Evolutionary conservation across 306 rosid genomes (phyloP), one percentile per base, ranked within the genome.

Genomic region (Corylus avellana): DNA sequence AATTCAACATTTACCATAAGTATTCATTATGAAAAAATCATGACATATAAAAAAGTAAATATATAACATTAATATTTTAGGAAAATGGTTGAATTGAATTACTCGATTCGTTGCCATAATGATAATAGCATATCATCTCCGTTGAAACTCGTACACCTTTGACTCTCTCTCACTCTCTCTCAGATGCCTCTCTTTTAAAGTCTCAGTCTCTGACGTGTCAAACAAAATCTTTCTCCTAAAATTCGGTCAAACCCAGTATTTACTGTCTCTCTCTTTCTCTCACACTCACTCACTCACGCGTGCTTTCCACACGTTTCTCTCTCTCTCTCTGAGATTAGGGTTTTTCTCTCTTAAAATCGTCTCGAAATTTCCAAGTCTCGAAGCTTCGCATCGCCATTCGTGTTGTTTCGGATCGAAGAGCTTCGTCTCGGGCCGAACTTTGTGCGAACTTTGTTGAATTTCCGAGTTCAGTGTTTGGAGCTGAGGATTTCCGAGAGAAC

Each of bases 301-400:
- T 74, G 80, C 74, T 39, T 79, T 20, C 27, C 74, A 12, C 75
- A 61, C 74, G 16, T 55, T 42, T 47, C 35, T 20, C 56, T 54
- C 61, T 74, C 46, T 61, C 42, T 18, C 46, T 48, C 37, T 32
- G 46, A 12, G 17, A 7, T 50, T 82, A 72, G 71, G 79, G 68
- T 77, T 80, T 66, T 22, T 81, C 75, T 73, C 81, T 68, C 63
- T 39, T 32, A 27, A 51, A 74, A 53, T 51, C 51, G 10, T 63
- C 77, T 57, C 29, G 46, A n/a, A 46, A 77, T 69, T 39, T 82
- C 77, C 35, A 67, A 10, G 39, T 61, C 74, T 84, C 55, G 35
- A 25, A 72, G 55, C 55, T 74, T 61, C 81, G 72, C 56, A 25
- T 22, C 77, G 77, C 80, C 17, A 3, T 58, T 82, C 46, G 63